Conservation (phyloP, 257 asterid genomes). For the Perilla frutescens region DNA sequence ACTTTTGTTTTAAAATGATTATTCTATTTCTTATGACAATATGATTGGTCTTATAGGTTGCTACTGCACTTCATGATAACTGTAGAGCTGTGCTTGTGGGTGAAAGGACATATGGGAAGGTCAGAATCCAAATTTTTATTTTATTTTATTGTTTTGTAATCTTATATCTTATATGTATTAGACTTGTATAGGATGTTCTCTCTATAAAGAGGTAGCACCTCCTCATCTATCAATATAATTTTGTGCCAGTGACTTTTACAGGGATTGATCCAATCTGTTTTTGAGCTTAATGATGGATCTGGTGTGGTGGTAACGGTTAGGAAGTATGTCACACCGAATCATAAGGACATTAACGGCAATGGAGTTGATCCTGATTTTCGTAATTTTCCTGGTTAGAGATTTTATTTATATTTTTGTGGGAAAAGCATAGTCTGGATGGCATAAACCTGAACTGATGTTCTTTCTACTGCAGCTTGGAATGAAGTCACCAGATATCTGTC, state of each 20-base stretch:
- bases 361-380: conserved; percentile 95
- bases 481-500: conserved; percentile 70
- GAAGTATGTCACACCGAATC: conserved; percentile 93
- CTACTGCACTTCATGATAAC: conserved; percentile 98
- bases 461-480: conserved; percentile 69
- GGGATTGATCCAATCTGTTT: conserved; percentile 95
- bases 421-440: background rate
- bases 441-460: conserved; percentile 18
- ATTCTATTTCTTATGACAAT: background rate
- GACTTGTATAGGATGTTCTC: conserved; percentile 13
- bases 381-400: conserved; percentile 70
- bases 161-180: background rate
- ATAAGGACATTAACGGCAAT: conserved; percentile 83
- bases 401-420: background rate
- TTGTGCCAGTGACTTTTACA: background rate
- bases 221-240: background rate
- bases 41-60: conserved; percentile 70
- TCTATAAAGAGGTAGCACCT: background rate
- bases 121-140: conserved; percentile 36
- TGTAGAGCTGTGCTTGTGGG: conserved; percentile 98
- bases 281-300: conserved; percentile 95
- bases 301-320: conserved; percentile 95
- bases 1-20: conserved; percentile 25
- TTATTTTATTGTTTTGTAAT: background rate
- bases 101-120: conserved; percentile 97